phyloP scores from a whole-genome alignment of 768 basidiomycete genomes.

The Postia placenta region DNA sequence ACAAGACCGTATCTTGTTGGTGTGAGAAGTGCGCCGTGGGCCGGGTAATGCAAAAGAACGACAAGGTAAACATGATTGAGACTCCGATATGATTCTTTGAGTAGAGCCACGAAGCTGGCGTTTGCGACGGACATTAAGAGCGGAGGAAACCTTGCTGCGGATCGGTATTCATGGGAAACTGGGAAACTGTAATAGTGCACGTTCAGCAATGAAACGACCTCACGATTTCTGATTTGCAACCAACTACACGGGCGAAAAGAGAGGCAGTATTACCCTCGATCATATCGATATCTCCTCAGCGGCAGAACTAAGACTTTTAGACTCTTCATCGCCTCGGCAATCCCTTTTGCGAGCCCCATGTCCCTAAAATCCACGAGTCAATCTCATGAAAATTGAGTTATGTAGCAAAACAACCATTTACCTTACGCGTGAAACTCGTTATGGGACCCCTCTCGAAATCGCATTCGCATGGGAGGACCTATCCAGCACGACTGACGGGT shows the following conservation, averaged over 20 bases:
- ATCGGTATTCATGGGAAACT: too few species aligned
- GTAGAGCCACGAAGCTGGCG: too few species aligned
- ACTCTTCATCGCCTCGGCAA: constrained; percentile 43
- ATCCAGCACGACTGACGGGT: constrained; percentile 59
- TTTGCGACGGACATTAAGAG: too few species aligned
- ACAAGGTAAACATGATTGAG: too few species aligned
- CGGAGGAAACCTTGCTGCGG: too few species aligned
- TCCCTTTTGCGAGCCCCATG: constrained; percentile 71
- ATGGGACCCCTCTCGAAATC: constrained; percentile 86
- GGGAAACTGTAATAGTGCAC: too few species aligned
- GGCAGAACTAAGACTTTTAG: constrained; percentile 57
- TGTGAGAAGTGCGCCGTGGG: too few species aligned
- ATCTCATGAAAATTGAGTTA: not conserved
- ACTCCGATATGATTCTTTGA: too few species aligned
- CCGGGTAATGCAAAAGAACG: too few species aligned
- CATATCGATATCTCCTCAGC: constrained; percentile 55
- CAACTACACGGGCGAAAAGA: constrained; percentile 71
- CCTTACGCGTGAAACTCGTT: constrained; percentile 80
- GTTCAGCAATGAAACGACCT: too few species aligned
- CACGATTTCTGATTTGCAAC: constrained; percentile 16
- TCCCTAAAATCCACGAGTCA: constrained; percentile 42
- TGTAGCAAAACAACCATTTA: constrained; percentile 15
- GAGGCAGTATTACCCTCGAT: constrained; percentile 51
- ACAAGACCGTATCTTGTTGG: too few species aligned
- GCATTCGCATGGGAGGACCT: constrained; percentile 79